Conservation (phyloP, 768 basidiomycete genomes). For the Coprinopsis marcescibilis region DNA sequence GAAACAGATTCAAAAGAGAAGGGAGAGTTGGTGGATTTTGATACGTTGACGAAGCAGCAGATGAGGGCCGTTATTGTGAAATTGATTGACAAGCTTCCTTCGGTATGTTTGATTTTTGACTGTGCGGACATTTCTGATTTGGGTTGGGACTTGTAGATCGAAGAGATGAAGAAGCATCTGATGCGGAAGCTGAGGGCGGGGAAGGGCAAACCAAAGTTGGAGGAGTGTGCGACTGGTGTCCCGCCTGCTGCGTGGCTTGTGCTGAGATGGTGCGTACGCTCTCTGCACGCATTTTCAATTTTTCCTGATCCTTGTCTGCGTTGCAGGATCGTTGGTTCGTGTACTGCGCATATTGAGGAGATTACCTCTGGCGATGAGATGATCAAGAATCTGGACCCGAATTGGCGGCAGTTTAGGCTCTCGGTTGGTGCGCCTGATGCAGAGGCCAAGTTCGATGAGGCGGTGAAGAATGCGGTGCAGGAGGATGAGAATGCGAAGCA, state of each 20-base stretch:
- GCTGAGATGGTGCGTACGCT: slow-evolving; percentile 46
- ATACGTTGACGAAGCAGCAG: slow-evolving; percentile 34
- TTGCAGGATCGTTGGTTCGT: slow-evolving; percentile 62
- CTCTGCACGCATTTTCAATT: background rate
- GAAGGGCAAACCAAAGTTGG: slow-evolving; percentile 47
- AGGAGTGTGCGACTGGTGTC: slow-evolving; percentile 43
- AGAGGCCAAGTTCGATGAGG: slow-evolving; percentile 56
- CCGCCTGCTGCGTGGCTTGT: slow-evolving; percentile 61
- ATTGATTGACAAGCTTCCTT: slow-evolving; percentile 42
- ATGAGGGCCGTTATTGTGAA: slow-evolving; percentile 41
- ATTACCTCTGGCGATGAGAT: slow-evolving; percentile 48
- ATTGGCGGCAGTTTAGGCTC: slow-evolving; percentile 62
- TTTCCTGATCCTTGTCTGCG: background rate
- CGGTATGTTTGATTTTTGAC: slow-evolving; percentile 27
- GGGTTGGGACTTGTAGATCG: slow-evolving; percentile 42
- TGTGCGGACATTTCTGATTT: background rate
- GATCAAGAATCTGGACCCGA: slow-evolving; percentile 47
- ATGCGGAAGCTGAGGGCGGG: slow-evolving; percentile 44
- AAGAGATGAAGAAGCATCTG: slow-evolving; percentile 56
- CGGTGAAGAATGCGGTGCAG: slow-evolving; percentile 33
- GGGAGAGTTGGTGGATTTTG: slow-evolving; percentile 49
- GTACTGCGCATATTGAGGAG: slow-evolving; percentile 66
- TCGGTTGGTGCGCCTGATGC: slow-evolving; percentile 68
- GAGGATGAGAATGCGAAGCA: slow-evolving; percentile 32
- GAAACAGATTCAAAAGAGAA: slow-evolving; percentile 16